Evolutionary conservation across 2,329 filamentous ascomycete species (phyloP).

Genomic region (Cladosporium sp.): DNA sequence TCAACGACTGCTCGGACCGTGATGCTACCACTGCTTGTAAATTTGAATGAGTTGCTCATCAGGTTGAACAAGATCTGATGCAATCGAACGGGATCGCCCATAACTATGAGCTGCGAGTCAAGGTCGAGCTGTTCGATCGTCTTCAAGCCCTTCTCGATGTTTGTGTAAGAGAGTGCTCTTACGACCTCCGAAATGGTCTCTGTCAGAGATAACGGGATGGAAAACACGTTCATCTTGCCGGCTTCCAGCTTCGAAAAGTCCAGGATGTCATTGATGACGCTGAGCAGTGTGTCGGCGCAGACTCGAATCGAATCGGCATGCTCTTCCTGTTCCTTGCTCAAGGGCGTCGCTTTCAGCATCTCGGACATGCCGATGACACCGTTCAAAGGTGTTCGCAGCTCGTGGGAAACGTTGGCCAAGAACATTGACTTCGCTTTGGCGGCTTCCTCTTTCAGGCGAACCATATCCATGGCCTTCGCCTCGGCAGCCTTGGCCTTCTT

Average conservation of each 20-base stretch:
- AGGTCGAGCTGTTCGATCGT: slow-evolving; percentile 53
- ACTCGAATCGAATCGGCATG: slow-evolving; percentile 59
- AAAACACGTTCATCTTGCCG: slow-evolving; percentile 56
- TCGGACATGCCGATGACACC: slow-evolving; percentile 55
- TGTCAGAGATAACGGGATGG: slow-evolving; percentile 43
- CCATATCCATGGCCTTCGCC: slow-evolving; percentile 68
- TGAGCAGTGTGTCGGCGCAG: slow-evolving; percentile 52
- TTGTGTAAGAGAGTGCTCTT: slow-evolving; percentile 56
- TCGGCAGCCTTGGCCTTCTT: slow-evolving; percentile 71
- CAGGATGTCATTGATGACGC: slow-evolving; percentile 48
- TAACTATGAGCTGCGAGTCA: slow-evolving; percentile 47
- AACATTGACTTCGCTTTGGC: slow-evolving; percentile 80
- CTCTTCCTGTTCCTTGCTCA: slow-evolving; percentile 54
- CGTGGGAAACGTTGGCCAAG: slow-evolving; percentile 48
- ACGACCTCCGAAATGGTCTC: slow-evolving; percentile 60
- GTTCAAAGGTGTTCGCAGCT: slow-evolving; percentile 54
- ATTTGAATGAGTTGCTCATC: slow-evolving; percentile 89
- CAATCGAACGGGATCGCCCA: slow-evolving; percentile 46
- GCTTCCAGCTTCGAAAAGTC: slow-evolving; percentile 49
- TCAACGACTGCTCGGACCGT: slow-evolving; percentile 73
- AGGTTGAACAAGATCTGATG: slow-evolving; percentile 64
- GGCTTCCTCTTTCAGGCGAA: slow-evolving; percentile 75
- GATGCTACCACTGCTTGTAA: slow-evolving; percentile 79
- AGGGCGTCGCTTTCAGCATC: slow-evolving; percentile 51
- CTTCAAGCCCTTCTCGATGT: slow-evolving; percentile 53